Base-by-base conservation (phyloP, 169 alveolate species). In the Eimeria brunetti region DNA sequence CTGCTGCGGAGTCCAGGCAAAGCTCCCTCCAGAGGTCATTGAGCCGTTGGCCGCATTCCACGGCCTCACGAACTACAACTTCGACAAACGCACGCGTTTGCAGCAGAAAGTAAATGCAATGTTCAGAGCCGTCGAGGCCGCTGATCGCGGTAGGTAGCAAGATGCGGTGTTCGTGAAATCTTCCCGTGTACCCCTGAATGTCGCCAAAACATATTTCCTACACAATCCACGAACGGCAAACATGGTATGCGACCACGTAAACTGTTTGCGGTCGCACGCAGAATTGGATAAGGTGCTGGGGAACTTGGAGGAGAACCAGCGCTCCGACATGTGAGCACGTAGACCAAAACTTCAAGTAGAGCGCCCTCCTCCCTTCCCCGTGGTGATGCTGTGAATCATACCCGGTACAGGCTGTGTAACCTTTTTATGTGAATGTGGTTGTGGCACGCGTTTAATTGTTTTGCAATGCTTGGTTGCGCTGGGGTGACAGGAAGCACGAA, bases 41-140 rank as follows among this genome's bases (percentile, higher is more conserved):
- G 97, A 96, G 95, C 97, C 97, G 4, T 60, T 96, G 69, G 86
- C 78, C 12, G 96, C 97, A 24, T 96, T 96, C 56, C 81, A 84
- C 36, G 97, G 97, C 53, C 69, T 81, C 33, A 88, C 93, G 60
- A 69, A 78, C 41, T 96, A 58, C 89, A 49, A 76, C 58, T 94
- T 86, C 58, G 97, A 96, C 75, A 58, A 78, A 18, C 73, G 97
- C 38, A 58, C 78, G 41, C 78, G 96, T 8, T 94, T 96, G 51
- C 33, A 51, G 51, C 97, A 96, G 84, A 96, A 94, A 41, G 91
- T 64, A 8, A 38, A 44, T 49, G 95, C 95, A 44, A 16, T 91
- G 60, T 78, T n/a, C n/a, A 81, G 41, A 14, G 85, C 91, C 16
- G 83, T 91, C 83, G 38, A 60, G 6, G 58, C 92, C 62, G 92